These are phyloP conservation scores for Colletotrichum lupini DNA, from an alignment of 2,329 filamentous ascomycete genomes.

Conservation along the genomic window DNA sequence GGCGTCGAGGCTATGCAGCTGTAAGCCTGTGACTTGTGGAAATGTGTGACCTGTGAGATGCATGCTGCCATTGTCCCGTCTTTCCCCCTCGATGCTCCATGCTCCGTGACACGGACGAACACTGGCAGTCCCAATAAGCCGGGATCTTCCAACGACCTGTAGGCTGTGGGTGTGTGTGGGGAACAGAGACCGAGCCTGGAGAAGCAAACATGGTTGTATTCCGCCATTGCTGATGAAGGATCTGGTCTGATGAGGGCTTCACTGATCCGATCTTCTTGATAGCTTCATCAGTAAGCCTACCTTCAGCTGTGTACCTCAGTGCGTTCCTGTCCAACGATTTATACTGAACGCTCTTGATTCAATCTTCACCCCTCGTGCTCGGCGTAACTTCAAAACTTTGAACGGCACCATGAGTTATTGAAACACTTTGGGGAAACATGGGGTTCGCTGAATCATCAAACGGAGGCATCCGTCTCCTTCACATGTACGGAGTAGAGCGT, in stretches of 20 bases:
- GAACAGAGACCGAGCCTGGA: not conserved
- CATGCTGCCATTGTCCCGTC: not conserved
- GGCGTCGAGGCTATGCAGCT: conserved; percentile 4
- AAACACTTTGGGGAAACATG: conserved; percentile 19
- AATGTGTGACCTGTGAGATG: not conserved
- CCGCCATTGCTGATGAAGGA: not conserved
- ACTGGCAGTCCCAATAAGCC: conserved; percentile 17
- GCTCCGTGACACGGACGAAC: conserved; percentile 15
- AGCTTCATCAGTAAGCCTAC: not conserved
- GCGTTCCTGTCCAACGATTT: not conserved
- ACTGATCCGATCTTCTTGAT: not conserved
- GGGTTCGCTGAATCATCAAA: conserved; percentile 9
- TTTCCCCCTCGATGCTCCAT: not conserved
- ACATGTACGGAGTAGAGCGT: not conserved
- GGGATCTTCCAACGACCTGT: not conserved
- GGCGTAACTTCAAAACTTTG: not conserved
- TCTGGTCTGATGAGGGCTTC: not conserved
- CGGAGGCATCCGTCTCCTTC: not conserved
- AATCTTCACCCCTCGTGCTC: not conserved
- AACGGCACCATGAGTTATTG: conserved; percentile 13
- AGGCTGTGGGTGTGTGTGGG: not conserved
- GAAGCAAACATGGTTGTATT: not conserved
- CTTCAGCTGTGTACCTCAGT: not conserved
- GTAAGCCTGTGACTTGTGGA: not conserved
- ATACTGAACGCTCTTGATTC: not conserved